These are phyloP conservation scores for Cucurbita pepo DNA, from an alignment of 306 rosid species.

Conservation along the genomic window DNA sequence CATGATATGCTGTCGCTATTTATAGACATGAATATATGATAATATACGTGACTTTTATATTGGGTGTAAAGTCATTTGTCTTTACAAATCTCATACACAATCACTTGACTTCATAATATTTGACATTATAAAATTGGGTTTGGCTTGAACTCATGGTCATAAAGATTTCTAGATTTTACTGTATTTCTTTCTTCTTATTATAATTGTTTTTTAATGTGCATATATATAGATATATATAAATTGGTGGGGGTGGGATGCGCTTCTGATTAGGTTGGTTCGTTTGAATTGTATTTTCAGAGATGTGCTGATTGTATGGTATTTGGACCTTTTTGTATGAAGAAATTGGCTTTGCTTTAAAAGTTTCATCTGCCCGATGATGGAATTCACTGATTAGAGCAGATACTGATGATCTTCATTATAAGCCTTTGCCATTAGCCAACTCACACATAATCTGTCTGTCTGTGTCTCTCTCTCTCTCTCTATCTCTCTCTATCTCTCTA, in stretches of 20 bases:
- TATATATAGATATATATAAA: too few relatives aligned
- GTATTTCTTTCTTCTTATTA: neutral
- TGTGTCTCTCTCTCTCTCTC: neutral
- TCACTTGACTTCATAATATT: neutral
- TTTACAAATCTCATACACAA: neutral
- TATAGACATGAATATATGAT: neutral
- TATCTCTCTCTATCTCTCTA: neutral
- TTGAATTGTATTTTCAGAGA: too few relatives aligned
- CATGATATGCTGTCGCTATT: neutral
- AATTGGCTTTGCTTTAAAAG: neutral
- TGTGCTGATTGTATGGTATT: too few relatives aligned
- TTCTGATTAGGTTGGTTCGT: too few relatives aligned
- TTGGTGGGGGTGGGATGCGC: too few relatives aligned
- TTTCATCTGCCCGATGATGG: conserved; percentile 1
- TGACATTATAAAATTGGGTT: neutral
- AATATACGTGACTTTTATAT: neutral
- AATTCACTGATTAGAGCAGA: neutral
- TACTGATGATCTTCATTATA: neutral
- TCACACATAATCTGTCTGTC: neutral
- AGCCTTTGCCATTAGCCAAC: conserved; percentile 4
- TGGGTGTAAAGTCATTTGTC: neutral
- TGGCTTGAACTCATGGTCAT: neutral
- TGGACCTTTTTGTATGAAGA: neutral
- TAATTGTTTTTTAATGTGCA: too few relatives aligned
- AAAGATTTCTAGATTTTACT: too few relatives aligned